These are phyloP conservation scores for Flaveria brownii DNA, from an alignment of 129 eudicot genomes.

Conservation along the genomic window DNA sequence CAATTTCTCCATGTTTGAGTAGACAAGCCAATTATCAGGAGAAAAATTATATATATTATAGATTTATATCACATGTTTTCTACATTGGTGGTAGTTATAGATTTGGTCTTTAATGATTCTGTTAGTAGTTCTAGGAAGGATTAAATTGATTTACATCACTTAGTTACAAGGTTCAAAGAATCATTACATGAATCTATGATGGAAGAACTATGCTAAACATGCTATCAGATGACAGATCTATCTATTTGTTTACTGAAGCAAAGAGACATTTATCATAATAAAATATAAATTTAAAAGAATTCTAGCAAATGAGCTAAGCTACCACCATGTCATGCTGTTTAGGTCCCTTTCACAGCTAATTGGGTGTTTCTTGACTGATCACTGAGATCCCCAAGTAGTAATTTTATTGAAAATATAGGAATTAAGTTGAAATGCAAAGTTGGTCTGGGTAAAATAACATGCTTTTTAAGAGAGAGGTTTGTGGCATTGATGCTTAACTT, in stretches of 20 bases:
- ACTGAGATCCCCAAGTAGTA: too few relatives aligned
- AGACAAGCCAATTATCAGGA: too few relatives aligned
- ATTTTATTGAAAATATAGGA: neutral
- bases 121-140: neutral
- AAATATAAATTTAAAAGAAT: neutral
- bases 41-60: too few relatives aligned
- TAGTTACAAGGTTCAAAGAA: neutral
- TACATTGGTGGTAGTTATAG: neutral
- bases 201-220: neutral
- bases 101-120: neutral
- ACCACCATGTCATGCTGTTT: too few relatives aligned
- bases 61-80: too few relatives aligned
- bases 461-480: neutral
- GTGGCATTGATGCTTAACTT: neutral
- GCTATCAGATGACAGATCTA: neutral
- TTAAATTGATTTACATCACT: neutral
- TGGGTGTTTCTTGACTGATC: too few relatives aligned
- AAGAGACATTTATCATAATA: neutral
- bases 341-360: too few relatives aligned
- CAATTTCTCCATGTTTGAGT: too few relatives aligned
- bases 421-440: neutral
- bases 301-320: neutral
- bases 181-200: neutral
- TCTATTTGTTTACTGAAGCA: conserved; percentile 6
- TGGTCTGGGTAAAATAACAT: neutral